These are phyloP conservation scores for Xylaria sp. DNA, from an alignment of 2,329 filamentous ascomycete genomes.

Conservation along the genomic window DNA sequence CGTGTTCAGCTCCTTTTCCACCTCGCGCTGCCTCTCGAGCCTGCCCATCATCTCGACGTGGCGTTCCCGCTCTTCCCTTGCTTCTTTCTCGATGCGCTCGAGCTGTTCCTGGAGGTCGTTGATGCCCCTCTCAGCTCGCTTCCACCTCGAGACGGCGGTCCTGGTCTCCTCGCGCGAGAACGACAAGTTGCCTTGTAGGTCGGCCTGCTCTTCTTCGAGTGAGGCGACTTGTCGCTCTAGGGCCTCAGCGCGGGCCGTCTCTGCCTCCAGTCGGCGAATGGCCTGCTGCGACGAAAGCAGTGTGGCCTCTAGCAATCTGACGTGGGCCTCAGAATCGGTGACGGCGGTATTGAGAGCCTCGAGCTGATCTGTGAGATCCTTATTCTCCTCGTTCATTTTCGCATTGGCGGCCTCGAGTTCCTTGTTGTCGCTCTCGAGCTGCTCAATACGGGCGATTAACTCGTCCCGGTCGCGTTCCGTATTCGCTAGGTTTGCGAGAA, in stretches of 20 bases:
- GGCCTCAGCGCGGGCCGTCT: slow-evolving; percentile 78
- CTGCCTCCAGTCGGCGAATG: slow-evolving; percentile 76
- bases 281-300: slow-evolving; percentile 82
- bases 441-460: slow-evolving; percentile 77
- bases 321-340: slow-evolving; percentile 80
- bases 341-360: slow-evolving; percentile 85
- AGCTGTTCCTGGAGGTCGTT: slow-evolving; percentile 85
- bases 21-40: slow-evolving; percentile 83
- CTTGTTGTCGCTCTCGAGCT: slow-evolving; percentile 78
- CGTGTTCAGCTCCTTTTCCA: slow-evolving; percentile 83
- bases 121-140: slow-evolving; percentile 82
- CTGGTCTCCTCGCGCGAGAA: slow-evolving; percentile 78
- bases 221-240: slow-evolving; percentile 82
- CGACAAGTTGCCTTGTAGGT: slow-evolving; percentile 73
- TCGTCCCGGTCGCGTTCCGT: slow-evolving; percentile 84
- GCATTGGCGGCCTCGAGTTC: slow-evolving; percentile 81
- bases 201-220: slow-evolving; percentile 83
- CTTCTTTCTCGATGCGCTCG: slow-evolving; percentile 86
- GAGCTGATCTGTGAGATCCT: slow-evolving; percentile 81
- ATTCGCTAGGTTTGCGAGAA: slow-evolving; percentile 89
- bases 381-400: slow-evolving; percentile 83
- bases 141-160: slow-evolving; percentile 84
- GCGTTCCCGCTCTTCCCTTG: slow-evolving; percentile 79
- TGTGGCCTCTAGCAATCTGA: slow-evolving; percentile 79
- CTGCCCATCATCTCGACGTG: slow-evolving; percentile 83